Evolutionary conservation across 1,139 yeast species (phyloP).

Genomic region (Wickerhamomyces sp.): DNA sequence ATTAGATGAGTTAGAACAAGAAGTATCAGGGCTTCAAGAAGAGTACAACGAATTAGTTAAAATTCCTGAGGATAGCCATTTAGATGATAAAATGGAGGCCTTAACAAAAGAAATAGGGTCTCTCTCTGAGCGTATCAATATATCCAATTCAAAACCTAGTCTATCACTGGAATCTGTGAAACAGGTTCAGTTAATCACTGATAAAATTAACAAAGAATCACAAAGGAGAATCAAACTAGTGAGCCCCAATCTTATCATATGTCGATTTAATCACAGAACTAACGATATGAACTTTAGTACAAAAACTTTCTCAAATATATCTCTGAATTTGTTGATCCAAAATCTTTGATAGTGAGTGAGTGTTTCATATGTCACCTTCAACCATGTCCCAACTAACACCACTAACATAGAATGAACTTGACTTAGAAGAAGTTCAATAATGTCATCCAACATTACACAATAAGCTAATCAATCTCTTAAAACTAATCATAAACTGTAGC

Average conservation of each 20-base stretch:
- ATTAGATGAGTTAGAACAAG: slow-evolving; percentile 1
- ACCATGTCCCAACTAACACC: not conserved
- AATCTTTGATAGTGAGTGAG: slow-evolving; percentile 13
- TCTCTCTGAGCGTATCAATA: slow-evolving; percentile 9
- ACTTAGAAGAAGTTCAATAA: not conserved
- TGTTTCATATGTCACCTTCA: too few species aligned
- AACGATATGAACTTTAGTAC: too few species aligned
- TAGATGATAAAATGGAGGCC: slow-evolving; percentile 11
- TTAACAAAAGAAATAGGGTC: slow-evolving; percentile 12
- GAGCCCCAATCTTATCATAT: too few species aligned
- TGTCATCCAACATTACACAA: too few species aligned
- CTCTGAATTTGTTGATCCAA: slow-evolving; percentile 20
- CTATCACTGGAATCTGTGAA: slow-evolving; percentile 10
- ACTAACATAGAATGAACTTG: not conserved
- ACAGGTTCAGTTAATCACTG: slow-evolving; percentile 2
- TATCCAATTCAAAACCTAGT: slow-evolving; percentile 7
- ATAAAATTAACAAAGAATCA: slow-evolving; percentile 9
- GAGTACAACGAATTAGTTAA: slow-evolving; percentile 8
- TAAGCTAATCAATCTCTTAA: too few species aligned
- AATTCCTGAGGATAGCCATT: slow-evolving; percentile 14
- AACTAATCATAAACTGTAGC: too few species aligned
- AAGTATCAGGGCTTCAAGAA: slow-evolving; percentile 5
- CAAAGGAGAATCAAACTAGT: slow-evolving; percentile 14
- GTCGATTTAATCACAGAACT: too few species aligned
- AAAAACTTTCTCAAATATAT: slow-evolving; percentile 13